Base-by-base conservation (phyloP, 495 filamentous ascomycete species). In the Bacidia gigantensis region DNA sequence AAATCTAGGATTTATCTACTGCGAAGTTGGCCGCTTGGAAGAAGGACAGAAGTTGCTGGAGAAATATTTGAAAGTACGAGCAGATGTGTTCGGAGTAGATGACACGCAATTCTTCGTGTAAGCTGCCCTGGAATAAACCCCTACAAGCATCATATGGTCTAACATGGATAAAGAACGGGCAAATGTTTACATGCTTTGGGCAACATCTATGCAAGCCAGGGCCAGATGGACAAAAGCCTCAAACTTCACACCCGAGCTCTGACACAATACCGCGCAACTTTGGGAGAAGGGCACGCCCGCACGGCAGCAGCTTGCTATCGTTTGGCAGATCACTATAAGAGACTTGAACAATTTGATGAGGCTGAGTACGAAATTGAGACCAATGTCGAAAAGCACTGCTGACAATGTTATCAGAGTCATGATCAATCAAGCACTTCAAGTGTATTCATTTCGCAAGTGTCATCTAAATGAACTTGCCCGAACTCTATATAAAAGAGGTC, bases 231-330 rank as follows among this genome's bases (percentile, higher is more conserved):
- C 12, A 60, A 66, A 46, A 61, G 55, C 26, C 53, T 56, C n/a
- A n/a, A 56, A 0, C 60, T 44, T 32, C 56, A 66, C 47, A 26
- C 47, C 1, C 41, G 46, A 22, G 53, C 60, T 14, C 53, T 63
- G 0, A 39, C 26, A 11, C 56, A 55, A 21, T 63, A 54, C 32
- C 45, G 51, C 24, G 17, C 40, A 0, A 62, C 63, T 3, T n/a
- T 66, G 7, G 64, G 63, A 2, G 57, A 57, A 14, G 48, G 55
- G 38, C 62, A 66, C 43, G 60, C 63, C 40, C 56, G 51, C 3
- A 63, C 63, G 1, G 64, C 54, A 24, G 50, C n/a, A n/a, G n/a
- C n/a, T n/a, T n/a, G n/a, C n/a, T n/a, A n/a, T n/a, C n/a, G n/a
- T n/a, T n/a, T n/a, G n/a, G n/a, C n/a, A n/a, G n/a, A n/a, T n/a